Percentiles rank a stretch among this genome's conserved stretches.
phyloP scores from a whole-genome alignment of 768 basidiomycete genomes.

The Lanmaoa rubissima region DNA sequence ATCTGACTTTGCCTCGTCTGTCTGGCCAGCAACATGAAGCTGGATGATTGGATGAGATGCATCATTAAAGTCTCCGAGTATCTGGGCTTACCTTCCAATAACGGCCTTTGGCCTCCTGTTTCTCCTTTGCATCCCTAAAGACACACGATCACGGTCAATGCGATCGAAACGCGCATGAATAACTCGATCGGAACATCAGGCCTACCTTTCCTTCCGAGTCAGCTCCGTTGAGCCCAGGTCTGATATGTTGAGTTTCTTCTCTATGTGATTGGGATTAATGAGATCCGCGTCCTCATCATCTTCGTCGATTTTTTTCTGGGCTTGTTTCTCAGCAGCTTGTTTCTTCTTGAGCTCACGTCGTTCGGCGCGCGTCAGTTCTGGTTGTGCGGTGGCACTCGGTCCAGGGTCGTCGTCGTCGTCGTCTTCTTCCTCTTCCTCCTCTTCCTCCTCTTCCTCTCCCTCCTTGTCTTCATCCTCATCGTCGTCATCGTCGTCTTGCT shows the following conservation, averaged over 20 bases:
- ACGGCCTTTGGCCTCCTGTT: conserved; percentile 81
- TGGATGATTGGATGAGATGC: conserved; percentile 24
- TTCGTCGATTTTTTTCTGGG: conserved; percentile 40
- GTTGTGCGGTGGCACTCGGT: conserved; percentile 33
- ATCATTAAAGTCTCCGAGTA: background rate
- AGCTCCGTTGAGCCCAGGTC: conserved; percentile 68
- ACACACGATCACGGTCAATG: background rate
- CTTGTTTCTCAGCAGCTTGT: conserved; percentile 50
- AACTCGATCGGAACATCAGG: background rate
- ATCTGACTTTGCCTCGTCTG: conserved; percentile 85
- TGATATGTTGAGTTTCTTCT: conserved; percentile 72
- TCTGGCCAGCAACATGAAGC: conserved; percentile 82
- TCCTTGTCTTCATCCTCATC: conserved; percentile 42
- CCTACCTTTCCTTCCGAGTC: conserved; percentile 63
- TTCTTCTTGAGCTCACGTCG: conserved; percentile 84
- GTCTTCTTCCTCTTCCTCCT: conserved; percentile 41
- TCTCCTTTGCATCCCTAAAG: conserved; percentile 85
- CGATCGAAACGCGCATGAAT: background rate
- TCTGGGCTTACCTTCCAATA: conserved; percentile 72
- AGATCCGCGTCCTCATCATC: conserved; percentile 68
- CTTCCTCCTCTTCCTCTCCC: conserved; percentile 42
- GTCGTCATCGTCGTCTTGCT: conserved; percentile 39
- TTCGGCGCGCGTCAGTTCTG: conserved; percentile 68
- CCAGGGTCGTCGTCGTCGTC: conserved; percentile 37
- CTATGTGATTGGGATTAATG: conserved; percentile 75